phyloP scores from a whole-genome alignment of 176 grass and related monocot species.

The Raddia distichophylla region DNA sequence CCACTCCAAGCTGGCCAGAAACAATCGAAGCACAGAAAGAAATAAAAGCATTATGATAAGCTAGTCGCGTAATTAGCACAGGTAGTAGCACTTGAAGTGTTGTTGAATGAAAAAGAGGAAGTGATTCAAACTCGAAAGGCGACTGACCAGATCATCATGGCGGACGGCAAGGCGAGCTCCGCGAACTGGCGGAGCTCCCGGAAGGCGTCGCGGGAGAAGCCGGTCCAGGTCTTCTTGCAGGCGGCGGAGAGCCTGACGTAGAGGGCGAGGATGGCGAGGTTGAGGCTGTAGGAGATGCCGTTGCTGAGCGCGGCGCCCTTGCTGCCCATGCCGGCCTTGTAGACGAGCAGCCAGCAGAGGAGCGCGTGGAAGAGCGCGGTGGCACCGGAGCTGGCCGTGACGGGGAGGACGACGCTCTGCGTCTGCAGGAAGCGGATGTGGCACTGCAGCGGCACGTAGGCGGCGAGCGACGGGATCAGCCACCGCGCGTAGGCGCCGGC shows the following conservation, averaged over 20 bases:
- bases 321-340: slow-evolving; percentile 38
- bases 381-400: slow-evolving; percentile 34
- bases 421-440: slow-evolving; percentile 51
- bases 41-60: too few relatives aligned
- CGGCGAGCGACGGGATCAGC: slow-evolving; percentile 64
- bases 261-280: slow-evolving; percentile 1
- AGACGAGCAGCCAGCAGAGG: slow-evolving; percentile 40
- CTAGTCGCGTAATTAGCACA: too few relatives aligned
- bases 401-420: slow-evolving; percentile 45
- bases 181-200: slow-evolving; percentile 21
- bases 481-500: slow-evolving; percentile 68
- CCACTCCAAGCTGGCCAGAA: slow-evolving; percentile 42
- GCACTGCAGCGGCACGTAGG: slow-evolving; percentile 68
- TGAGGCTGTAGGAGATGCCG: slow-evolving; percentile 38
- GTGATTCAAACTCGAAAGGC: too few relatives aligned
- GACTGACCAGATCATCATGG: slow-evolving; percentile 42
- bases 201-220: slow-evolving; percentile 33
- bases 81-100: too few relatives aligned
- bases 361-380: slow-evolving; percentile 22
- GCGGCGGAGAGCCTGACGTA: slow-evolving; percentile 31
- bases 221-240: slow-evolving; percentile 32
- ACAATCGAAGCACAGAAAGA: background rate
- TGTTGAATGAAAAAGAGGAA: too few relatives aligned
- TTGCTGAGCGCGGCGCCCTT: slow-evolving; percentile 45
- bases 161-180: slow-evolving; percentile 38